Percentiles rank a stretch among this genome's conserved stretches.
These are phyloP conservation scores for Nectriaceae sp. DNA, from an alignment of 2,329 filamentous ascomycete genomes.

Conservation along the genomic window DNA sequence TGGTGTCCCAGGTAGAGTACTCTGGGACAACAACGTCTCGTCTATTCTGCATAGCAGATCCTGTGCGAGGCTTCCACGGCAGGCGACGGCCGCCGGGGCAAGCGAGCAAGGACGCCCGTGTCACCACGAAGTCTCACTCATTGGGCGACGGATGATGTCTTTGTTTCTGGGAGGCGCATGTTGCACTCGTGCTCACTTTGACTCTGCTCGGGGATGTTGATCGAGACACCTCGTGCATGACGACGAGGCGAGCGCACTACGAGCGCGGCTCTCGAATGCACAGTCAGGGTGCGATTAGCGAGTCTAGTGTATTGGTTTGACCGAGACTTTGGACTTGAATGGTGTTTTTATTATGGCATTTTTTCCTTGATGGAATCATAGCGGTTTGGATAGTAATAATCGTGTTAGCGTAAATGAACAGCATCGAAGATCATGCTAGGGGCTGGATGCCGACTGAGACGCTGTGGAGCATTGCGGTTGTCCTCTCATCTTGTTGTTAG, in stretches of 20 bases:
- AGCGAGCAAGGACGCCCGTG: slow-evolving; percentile 19
- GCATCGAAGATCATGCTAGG: too few species aligned
- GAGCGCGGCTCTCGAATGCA: slow-evolving; percentile 8
- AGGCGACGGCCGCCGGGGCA: slow-evolving; percentile 18
- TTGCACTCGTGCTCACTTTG: neutral
- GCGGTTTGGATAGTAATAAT: neutral
- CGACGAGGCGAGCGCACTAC: slow-evolving; percentile 8
- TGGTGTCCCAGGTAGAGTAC: slow-evolving; percentile 7
- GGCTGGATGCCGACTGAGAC: too few species aligned
- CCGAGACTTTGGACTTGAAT: too few species aligned
- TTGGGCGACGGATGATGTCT: slow-evolving; percentile 3
- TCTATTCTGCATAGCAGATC: slow-evolving; percentile 8
- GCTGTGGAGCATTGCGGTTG: too few species aligned
- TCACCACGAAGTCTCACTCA: slow-evolving; percentile 11
- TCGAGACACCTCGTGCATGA: slow-evolving; percentile 4
- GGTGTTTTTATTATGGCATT: slow-evolving; percentile 6
- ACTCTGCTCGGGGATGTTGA: too few species aligned
- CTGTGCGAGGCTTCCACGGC: slow-evolving; percentile 15
- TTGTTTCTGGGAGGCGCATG: slow-evolving; percentile 2
- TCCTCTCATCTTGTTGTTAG: too few species aligned
- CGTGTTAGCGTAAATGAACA: too few species aligned
- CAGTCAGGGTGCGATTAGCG: slow-evolving; percentile 11
- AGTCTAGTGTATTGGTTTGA: slow-evolving; percentile 15
- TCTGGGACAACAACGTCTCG: slow-evolving; percentile 7
- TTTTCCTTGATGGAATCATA: slow-evolving; percentile 8